A percentile compares a stretch with the other conserved stretches of the same genome.
phyloP scores from a whole-genome alignment of 1,139 yeast species.

The Kodamaea derodonti region DNA sequence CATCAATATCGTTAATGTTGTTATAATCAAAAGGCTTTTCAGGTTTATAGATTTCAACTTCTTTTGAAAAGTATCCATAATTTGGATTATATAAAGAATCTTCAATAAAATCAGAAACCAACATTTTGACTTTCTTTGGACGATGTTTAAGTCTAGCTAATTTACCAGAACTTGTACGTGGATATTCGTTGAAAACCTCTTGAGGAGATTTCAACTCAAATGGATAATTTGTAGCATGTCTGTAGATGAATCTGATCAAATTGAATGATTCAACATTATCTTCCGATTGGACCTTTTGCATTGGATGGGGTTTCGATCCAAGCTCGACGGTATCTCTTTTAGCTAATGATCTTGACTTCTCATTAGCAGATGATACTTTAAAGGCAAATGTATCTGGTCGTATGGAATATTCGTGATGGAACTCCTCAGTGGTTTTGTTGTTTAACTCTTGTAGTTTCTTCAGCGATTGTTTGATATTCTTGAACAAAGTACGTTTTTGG shows the following conservation, averaged over 20 bases:
- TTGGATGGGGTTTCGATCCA: conserved; percentile 22
- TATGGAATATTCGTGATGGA: conserved; percentile 45
- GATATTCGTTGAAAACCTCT: conserved; percentile 37
- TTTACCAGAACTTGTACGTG: conserved; percentile 40
- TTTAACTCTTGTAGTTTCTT: conserved; percentile 16
- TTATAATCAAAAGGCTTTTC: conserved; percentile 59
- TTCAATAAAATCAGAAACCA: conserved; percentile 75
- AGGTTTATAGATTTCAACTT: conserved; percentile 72
- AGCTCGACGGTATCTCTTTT: conserved; percentile 5
- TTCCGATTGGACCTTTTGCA: conserved; percentile 18
- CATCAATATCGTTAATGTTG: conserved; percentile 60
- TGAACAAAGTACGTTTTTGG: conserved; percentile 11
- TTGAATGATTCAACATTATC: conserved; percentile 20
- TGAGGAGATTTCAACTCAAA: conserved; percentile 38
- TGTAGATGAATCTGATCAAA: conserved; percentile 35
- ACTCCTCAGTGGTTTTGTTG: conserved; percentile 23
- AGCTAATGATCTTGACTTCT: conserved; percentile 15
- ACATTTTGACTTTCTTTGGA: conserved; percentile 66
- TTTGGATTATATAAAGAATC: conserved; percentile 78
- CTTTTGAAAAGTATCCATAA: conserved; percentile 78
- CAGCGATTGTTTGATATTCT: conserved; percentile 18
- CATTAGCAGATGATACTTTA: conserved; percentile 32
- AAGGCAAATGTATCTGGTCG: conserved; percentile 48
- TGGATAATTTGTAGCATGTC: conserved; percentile 44
- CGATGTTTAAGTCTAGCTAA: conserved; percentile 44